Conservation (phyloP, 2,329 filamentous ascomycete genomes). For the Aspergillus costaricaensis region DNA sequence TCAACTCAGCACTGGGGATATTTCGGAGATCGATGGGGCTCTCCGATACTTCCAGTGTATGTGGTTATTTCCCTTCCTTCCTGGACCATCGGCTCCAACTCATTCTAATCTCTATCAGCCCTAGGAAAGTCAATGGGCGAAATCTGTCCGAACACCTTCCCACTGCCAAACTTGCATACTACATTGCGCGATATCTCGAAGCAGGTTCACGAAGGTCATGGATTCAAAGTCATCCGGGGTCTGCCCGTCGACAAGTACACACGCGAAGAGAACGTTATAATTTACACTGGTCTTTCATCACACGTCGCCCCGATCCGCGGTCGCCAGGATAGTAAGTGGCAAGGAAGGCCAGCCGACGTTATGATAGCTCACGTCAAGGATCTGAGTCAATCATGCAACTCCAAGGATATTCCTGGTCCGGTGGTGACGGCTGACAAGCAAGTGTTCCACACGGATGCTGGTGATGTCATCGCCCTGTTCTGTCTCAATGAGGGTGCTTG, state of each 20-base stretch:
- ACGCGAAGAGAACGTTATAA: slow-evolving; percentile 37
- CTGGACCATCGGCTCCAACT: too few species aligned
- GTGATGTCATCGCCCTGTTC: slow-evolving; percentile 56
- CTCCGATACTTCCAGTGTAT: too few species aligned
- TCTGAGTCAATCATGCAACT: slow-evolving; percentile 38
- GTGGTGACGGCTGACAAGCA: slow-evolving; percentile 27
- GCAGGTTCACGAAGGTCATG: too few species aligned
- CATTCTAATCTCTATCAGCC: too few species aligned
- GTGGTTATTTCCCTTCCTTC: too few species aligned
- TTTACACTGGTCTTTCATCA: slow-evolving; percentile 47
- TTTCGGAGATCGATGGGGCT: too few species aligned
- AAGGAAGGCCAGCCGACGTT: slow-evolving; percentile 33
- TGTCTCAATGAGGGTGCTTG: slow-evolving; percentile 47
- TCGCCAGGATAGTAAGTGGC: slow-evolving; percentile 31
- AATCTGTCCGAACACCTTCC: too few species aligned
- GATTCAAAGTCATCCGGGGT: slow-evolving; percentile 28
- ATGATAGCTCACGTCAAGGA: slow-evolving; percentile 65
- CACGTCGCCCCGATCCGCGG: slow-evolving; percentile 44
- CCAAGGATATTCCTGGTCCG: too few species aligned
- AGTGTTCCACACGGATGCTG: slow-evolving; percentile 59
- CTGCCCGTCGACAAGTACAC: slow-evolving; percentile 40
- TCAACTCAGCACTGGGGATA: too few species aligned
- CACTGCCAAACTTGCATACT: too few species aligned
- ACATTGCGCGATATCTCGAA: too few species aligned
- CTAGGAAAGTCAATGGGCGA: too few species aligned